Evolutionary conservation across 768 basidiomycete species (phyloP).

Genomic region (Scleroderma bovista): DNA sequence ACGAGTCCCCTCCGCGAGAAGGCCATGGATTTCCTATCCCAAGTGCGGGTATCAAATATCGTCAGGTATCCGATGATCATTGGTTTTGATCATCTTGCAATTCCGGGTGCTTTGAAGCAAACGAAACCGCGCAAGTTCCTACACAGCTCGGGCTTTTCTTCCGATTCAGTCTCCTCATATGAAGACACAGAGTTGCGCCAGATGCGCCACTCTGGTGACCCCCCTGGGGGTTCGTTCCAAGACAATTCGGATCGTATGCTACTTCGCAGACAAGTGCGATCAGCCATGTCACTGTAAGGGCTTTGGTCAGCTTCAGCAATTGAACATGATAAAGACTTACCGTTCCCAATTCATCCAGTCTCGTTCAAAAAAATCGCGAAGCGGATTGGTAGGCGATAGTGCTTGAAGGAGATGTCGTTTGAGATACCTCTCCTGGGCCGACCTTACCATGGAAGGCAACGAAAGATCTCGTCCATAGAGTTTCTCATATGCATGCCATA

Average conservation of each 20-base stretch:
- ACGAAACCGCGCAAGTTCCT: slow-evolving; percentile 49
- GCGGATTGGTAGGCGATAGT: slow-evolving; percentile 26
- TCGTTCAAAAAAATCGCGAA: slow-evolving; percentile 56
- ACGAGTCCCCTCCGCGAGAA: neutral
- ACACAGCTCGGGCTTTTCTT: slow-evolving; percentile 30
- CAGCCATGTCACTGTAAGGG: slow-evolving; percentile 61
- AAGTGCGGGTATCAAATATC: slow-evolving; percentile 14
- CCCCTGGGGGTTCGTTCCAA: slow-evolving; percentile 49
- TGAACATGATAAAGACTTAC: slow-evolving; percentile 33
- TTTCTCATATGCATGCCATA: slow-evolving; percentile 58
- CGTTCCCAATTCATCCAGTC: slow-evolving; percentile 68
- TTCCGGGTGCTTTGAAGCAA: slow-evolving; percentile 35
- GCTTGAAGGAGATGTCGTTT: slow-evolving; percentile 14
- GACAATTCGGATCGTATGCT: slow-evolving; percentile 39
- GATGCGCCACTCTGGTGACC: slow-evolving; percentile 44
- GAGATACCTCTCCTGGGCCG: slow-evolving; percentile 27
- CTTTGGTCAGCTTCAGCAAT: slow-evolving; percentile 6
- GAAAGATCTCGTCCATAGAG: slow-evolving; percentile 37
- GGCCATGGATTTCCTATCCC: neutral
- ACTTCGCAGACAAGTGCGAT: slow-evolving; percentile 58
- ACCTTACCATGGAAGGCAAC: slow-evolving; percentile 33
- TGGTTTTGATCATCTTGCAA: slow-evolving; percentile 3
- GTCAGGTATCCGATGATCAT: slow-evolving; percentile 7
- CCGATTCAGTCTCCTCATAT: slow-evolving; percentile 10
- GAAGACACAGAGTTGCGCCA: slow-evolving; percentile 40